Evolutionary conservation across 371 early-diverging fungal genomes (phyloP).

Genomic region (Paramicrosporidium saccamoebae): DNA sequence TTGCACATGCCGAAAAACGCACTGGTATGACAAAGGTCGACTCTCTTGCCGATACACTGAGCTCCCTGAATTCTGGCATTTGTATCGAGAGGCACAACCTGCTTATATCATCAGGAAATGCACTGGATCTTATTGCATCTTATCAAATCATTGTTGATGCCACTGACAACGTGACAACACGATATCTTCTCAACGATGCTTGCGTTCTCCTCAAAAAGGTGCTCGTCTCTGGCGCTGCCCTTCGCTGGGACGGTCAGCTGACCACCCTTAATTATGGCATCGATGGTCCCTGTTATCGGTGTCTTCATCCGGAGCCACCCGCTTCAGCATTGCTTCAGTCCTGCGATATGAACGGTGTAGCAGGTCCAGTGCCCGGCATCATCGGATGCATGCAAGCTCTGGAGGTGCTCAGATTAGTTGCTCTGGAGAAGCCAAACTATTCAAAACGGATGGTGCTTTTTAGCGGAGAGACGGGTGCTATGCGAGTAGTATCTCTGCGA

Average conservation of each 20-base stretch:
- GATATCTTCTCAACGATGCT: conserved; percentile 83
- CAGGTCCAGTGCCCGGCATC: conserved; percentile 85
- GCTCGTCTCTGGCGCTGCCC: conserved; percentile 73
- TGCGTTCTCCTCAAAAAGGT: conserved; percentile 48
- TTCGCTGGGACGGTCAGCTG: conserved; percentile 79
- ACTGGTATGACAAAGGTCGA: conserved; percentile 42
- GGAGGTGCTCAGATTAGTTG: conserved; percentile 60
- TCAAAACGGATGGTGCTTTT: conserved; percentile 36
- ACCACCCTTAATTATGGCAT: conserved; percentile 51
- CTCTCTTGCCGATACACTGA: conserved; percentile 24
- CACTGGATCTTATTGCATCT: conserved; percentile 15
- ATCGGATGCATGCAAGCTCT: conserved; percentile 83
- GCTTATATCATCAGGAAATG: conserved; percentile 22
- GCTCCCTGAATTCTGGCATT: conserved; percentile 19
- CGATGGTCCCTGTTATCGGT: conserved; percentile 85
- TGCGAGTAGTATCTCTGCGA: no score
- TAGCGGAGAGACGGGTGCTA: no score
- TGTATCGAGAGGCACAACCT: conserved; percentile 13
- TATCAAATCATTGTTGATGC: conserved; percentile 88
- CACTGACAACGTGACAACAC: conserved; percentile 82
- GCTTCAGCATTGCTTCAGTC: conserved; percentile 49
- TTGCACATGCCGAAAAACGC: conserved; percentile 46
- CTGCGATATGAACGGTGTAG: conserved; percentile 90
- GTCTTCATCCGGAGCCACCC: conserved; percentile 73
- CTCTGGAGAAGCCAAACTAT: conserved; percentile 8